Evolutionary conservation across 2,329 filamentous ascomycete species (phyloP).

Genomic region (Grosmannia clavigera): DNA sequence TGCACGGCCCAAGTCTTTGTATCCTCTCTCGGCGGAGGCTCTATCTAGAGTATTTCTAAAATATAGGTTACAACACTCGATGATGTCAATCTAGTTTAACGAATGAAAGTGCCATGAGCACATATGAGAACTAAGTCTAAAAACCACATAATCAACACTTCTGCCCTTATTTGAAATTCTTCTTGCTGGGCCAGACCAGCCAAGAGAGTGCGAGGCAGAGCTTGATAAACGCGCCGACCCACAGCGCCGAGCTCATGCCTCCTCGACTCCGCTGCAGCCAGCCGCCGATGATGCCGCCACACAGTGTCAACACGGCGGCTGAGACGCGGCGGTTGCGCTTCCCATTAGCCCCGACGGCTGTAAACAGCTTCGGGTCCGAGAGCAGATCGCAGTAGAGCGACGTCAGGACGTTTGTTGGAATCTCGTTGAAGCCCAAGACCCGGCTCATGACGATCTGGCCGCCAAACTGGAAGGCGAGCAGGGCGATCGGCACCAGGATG

Average conservation of each 20-base stretch:
- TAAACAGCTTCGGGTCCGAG: slow-evolving; percentile 37
- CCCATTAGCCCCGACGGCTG: slow-evolving; percentile 27
- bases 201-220: slow-evolving; percentile 41
- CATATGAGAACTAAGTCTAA: neutral
- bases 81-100: neutral
- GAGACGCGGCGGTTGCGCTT: slow-evolving; percentile 38
- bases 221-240: slow-evolving; percentile 48
- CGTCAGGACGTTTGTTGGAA: slow-evolving; percentile 44
- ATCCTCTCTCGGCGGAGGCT: too few species aligned
- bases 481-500: slow-evolving; percentile 23
- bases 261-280: slow-evolving; percentile 36
- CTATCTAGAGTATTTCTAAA: too few species aligned
- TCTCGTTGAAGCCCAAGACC: slow-evolving; percentile 38
- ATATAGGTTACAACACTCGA: neutral
- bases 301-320: slow-evolving; percentile 35
- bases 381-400: slow-evolving; percentile 41
- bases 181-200: slow-evolving; percentile 42
- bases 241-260: slow-evolving; percentile 29
- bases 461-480: slow-evolving; percentile 42
- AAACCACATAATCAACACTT: too few species aligned
- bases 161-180: neutral
- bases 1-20: too few species aligned
- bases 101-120: neutral
- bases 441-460: slow-evolving; percentile 42
- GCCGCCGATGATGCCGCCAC: slow-evolving; percentile 38